A percentile compares a stretch with the other conserved stretches of the same genome.
Evolutionary conservation across 441 rosid genomes (phyloP).

Genomic region (Bocquillonia castaneifolia): DNA sequence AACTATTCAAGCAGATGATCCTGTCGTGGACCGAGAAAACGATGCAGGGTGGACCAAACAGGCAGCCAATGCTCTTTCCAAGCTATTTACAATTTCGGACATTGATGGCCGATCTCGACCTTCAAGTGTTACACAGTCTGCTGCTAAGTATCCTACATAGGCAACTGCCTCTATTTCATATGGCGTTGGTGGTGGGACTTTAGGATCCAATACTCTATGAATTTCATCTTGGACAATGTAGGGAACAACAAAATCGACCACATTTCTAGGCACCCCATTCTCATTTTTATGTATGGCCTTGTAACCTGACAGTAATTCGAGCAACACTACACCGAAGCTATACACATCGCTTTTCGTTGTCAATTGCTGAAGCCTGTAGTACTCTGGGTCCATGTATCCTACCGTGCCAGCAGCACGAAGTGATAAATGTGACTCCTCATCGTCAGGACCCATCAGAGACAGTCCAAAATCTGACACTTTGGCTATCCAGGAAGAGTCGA

Average conservation of each 20-base stretch:
- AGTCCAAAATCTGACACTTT: constrained; percentile 81
- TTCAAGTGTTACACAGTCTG: constrained; percentile 45
- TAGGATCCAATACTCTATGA: constrained; percentile 55
- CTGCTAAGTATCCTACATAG: constrained; percentile 54
- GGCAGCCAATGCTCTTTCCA: constrained; percentile 52
- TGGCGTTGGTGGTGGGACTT: constrained; percentile 62
- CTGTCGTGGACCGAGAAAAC: constrained; percentile 38
- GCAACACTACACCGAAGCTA: constrained; percentile 66
- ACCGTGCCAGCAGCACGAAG: constrained; percentile 65
- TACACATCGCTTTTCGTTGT: constrained; percentile 72
- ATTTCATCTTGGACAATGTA: constrained; percentile 55
- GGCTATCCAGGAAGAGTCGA: constrained; percentile 49
- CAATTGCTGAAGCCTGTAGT: constrained; percentile 61
- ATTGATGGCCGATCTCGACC: constrained; percentile 63
- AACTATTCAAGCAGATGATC: constrained; percentile 26
- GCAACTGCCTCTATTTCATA: constrained; percentile 65
- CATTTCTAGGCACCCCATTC: constrained; percentile 47
- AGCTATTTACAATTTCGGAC: constrained; percentile 45
- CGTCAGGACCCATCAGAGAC: constrained; percentile 56
- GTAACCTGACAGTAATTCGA: constrained; percentile 56
- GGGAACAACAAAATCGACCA: constrained; percentile 60
- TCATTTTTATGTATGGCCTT: constrained; percentile 64
- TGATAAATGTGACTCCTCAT: constrained; percentile 52
- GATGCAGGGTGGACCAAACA: constrained; percentile 32
- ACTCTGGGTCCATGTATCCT: constrained; percentile 80